These are phyloP conservation scores for Austroboletus niveus DNA, from an alignment of 1,284 basidiomycete genomes.

Conservation along the genomic window DNA sequence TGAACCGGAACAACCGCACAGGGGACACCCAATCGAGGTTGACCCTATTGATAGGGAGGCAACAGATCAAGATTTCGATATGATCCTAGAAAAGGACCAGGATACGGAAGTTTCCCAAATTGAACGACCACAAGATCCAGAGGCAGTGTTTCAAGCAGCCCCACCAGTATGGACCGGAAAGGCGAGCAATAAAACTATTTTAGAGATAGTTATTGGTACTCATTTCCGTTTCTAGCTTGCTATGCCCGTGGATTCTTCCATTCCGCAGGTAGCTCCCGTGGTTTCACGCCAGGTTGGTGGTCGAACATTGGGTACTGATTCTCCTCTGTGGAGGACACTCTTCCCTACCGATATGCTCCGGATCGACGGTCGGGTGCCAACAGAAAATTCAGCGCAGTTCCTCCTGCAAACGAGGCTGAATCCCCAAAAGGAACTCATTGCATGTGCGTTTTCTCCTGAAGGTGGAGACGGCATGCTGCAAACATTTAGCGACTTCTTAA, in stretches of 20 bases:
- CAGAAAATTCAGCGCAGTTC: slow-evolving; percentile 71
- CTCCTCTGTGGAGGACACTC: slow-evolving; percentile 65
- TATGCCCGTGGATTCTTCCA: slow-evolving; percentile 73
- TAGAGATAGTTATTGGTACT: slow-evolving; percentile 6
- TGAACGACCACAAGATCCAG: slow-evolving; percentile 27
- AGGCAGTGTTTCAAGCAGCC: slow-evolving; percentile 49
- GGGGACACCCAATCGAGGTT: slow-evolving; percentile 44
- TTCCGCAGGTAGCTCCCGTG: slow-evolving; percentile 64
- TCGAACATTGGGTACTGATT: slow-evolving; percentile 49
- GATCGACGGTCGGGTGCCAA: slow-evolving; percentile 81
- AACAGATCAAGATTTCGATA: slow-evolving; percentile 77
- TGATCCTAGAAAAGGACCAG: slow-evolving; percentile 67
- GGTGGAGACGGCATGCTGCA: slow-evolving; percentile 53
- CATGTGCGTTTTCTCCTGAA: slow-evolving; percentile 65
- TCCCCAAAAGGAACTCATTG: slow-evolving; percentile 75
- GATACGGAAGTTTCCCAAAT: slow-evolving; percentile 28
- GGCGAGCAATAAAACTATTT: slow-evolving; percentile 40
- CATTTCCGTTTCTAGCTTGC: slow-evolving; percentile 49
- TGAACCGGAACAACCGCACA: slow-evolving; percentile 15
- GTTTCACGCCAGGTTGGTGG: slow-evolving; percentile 73
- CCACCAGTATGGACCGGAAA: slow-evolving; percentile 70
- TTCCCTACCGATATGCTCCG: slow-evolving; percentile 66
- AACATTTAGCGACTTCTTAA: slow-evolving; percentile 65
- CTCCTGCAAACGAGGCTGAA: slow-evolving; percentile 75
- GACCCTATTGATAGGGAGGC: slow-evolving; percentile 44